phyloP scores from a whole-genome alignment of 148 eudicot species.

The Amaranthus palmeri region DNA sequence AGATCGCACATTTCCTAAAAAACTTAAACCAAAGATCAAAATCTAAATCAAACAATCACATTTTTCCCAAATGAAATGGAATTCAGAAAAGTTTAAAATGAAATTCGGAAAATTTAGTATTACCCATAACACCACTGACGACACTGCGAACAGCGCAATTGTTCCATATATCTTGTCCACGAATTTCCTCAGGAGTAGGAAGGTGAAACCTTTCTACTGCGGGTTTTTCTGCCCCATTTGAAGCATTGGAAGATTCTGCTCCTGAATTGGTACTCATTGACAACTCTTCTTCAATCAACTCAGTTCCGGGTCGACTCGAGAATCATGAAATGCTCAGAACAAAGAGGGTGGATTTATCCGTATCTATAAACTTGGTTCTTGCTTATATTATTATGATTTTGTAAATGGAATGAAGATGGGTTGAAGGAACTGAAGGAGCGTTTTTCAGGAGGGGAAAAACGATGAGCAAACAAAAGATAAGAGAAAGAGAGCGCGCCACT shows the following conservation, averaged over 20 bases:
- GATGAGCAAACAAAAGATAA: no score
- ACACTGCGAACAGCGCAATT: constrained; percentile 89
- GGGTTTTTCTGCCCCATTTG: constrained; percentile 31
- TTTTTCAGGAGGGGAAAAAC: no score
- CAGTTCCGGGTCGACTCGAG: neutral
- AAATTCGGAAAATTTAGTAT: neutral
- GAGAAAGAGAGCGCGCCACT: no score
- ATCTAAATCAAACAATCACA: neutral
- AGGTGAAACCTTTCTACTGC: constrained; percentile 49
- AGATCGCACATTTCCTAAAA: no score
- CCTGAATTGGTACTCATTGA: constrained; percentile 33
- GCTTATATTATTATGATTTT: no score
- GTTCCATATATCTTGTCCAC: constrained; percentile 93
- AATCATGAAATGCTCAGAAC: neutral
- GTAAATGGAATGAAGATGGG: no score
- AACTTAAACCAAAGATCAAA: neutral
- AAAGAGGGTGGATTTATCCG: neutral
- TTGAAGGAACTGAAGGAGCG: no score
- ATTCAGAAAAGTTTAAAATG: neutral
- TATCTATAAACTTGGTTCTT: no score
- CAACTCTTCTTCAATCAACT: neutral
- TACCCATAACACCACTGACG: constrained; percentile 83
- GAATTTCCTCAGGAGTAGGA: constrained; percentile 71
- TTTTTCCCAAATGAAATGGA: neutral
- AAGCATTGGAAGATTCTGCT: constrained; percentile 23